These are phyloP conservation scores for Calonectria henricotiae DNA, from an alignment of 2,329 filamentous ascomycete species.

Conservation along the genomic window DNA sequence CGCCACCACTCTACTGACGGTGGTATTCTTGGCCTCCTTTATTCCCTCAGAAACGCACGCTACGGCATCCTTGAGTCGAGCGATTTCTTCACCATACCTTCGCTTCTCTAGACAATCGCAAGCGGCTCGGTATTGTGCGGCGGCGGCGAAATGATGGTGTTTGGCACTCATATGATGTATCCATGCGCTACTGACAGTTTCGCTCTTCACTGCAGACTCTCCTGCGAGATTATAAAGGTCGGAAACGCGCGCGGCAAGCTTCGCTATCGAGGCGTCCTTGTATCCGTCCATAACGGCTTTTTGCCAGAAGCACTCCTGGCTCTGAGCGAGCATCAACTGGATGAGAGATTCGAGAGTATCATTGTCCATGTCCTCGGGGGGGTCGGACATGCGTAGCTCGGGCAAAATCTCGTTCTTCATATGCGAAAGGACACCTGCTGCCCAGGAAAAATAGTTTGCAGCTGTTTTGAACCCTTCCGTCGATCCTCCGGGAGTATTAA, in stretches of 20 bases:
- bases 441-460: slow-evolving; percentile 90
- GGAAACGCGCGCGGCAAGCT: slow-evolving; percentile 89
- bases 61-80: slow-evolving; percentile 86
- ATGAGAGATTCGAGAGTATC: slow-evolving; percentile 88
- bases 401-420: slow-evolving; percentile 84
- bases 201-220: slow-evolving; percentile 89
- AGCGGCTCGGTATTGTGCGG: slow-evolving; percentile 92
- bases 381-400: slow-evolving; percentile 84
- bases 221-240: slow-evolving; percentile 90
- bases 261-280: slow-evolving; percentile 93
- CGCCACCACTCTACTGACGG: slow-evolving; percentile 86
- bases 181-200: slow-evolving; percentile 93
- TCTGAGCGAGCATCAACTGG: slow-evolving; percentile 90
- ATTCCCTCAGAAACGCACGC: slow-evolving; percentile 88
- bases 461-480: slow-evolving; percentile 89
- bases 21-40: slow-evolving; percentile 81
- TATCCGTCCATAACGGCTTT: slow-evolving; percentile 95
- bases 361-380: slow-evolving; percentile 96
- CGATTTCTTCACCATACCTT: slow-evolving; percentile 96
- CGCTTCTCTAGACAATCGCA: slow-evolving; percentile 94
- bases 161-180: slow-evolving; percentile 98
- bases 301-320: slow-evolving; percentile 98
- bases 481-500: slow-evolving; percentile 83
- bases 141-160: slow-evolving; percentile 96
- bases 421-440: slow-evolving; percentile 87